Base-by-base conservation (phyloP, 164 flowering plant species). In the Annona squamosa region DNA sequence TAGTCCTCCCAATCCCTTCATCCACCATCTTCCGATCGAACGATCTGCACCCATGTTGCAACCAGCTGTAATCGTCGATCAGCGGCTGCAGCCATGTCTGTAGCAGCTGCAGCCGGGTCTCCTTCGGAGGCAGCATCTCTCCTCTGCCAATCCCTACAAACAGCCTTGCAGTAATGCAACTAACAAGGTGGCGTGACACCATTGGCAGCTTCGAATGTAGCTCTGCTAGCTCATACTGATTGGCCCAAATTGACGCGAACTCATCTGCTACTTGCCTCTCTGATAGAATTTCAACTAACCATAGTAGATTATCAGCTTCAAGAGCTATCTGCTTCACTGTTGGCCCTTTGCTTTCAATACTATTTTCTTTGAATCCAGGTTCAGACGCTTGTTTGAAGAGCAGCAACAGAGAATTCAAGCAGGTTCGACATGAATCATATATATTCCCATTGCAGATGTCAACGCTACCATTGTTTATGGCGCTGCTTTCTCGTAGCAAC, bases 1-100 rank as follows among this genome's bases (percentile, higher is more conserved):
- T 93, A 1, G 99, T 96, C 82, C 95, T 76, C 4, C 99, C 97
- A 56, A 96, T 91, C 13, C 98, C 98, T 82, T 96, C 99, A 81
- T 96, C 99, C 77, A 96, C 98, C 62, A 87, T 85, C 77, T 88
- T 91, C 72, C 89, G 76, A 59, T 96, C 99, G 75, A 93, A 92
- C 16, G 94, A 88, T 78, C 95, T 80, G 79, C 90, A 86, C 48
- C 93, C 92, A 70, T 90, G 91, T 67, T 83, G 92, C 59, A 96
- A 78, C 98, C 99, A 96, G 67, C 83, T 86, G 83, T 90, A 96
- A 86, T 96, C 99, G 70, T 86, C 79, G 46, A 90, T 90, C 85
- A 96, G 80, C 4, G 99, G 97, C 87, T 91, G 86, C 44, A 96
- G 78, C 99, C 99, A 96, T n/a, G 88, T 90, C 44, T 87, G 82